Evolutionary conservation across 768 basidiomycete genomes (phyloP), one percentile per base, ranked within the genome.

Genomic region (Crassisporium funariophilum): DNA sequence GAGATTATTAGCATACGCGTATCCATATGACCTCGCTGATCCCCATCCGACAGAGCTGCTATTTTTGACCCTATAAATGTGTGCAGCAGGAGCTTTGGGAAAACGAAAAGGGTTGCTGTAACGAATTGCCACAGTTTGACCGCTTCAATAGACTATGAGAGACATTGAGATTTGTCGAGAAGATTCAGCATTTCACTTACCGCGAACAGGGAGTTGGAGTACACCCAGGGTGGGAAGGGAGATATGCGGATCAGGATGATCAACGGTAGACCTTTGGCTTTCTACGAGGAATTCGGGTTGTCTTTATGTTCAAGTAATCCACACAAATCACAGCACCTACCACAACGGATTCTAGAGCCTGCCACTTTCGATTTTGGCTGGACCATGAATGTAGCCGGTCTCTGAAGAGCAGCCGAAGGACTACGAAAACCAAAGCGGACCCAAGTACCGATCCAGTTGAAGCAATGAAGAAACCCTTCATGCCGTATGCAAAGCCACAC

Each of bases 141-240:
- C 4, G 86, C 69, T 61, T 82, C 76, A 44, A 94, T 88, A 23
- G 86, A 86, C 79, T 89, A 46, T 29, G 44, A 44, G 25, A 42
- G 10, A 35, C 11, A 36, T 24, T 33, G 42, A 27, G 44, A 19
- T 19, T 12, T 25, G 19, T 11, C 41, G 50, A 25, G 11, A 15
- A n/a, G n/a, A 12, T 35, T 15, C 10, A 20, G 15, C 29, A 11
- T 10, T 11, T 11, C 22, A 72, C 84, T 68, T 54, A 87, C 87
- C 17, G 88, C 83, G 57, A 90, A 90, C 15, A 93, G 70, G 0
- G 83, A 71, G 49, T 91, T 92, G n/a, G 84, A 82, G 58, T 91
- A 94, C 0, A 87, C 86, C 87, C 89, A 92, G 2, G 91, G 89
- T 36, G 89, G 90, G 62, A 94, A 81, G 4, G 91, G 84, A 3